Base-by-base conservation (phyloP, 257 asterid genomes). In the Misopates orontium region DNA sequence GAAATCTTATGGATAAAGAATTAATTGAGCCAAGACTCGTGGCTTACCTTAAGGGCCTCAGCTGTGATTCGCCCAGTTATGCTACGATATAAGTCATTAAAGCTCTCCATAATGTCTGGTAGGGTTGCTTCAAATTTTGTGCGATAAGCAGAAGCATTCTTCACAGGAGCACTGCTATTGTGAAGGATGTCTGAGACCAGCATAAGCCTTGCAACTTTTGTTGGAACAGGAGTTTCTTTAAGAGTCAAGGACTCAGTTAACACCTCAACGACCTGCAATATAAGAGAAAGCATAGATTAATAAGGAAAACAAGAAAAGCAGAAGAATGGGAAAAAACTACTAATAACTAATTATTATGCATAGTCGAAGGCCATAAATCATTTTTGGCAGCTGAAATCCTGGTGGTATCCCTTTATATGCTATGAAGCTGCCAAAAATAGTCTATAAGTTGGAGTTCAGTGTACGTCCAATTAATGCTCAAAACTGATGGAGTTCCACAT, bases 131-230 rank as follows among this genome's bases (percentile, higher is more conserved):
- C 98, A 23, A 91, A 91, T 82, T 84, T 91, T 60, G 96, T 88
- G 64, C 98, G 95, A 73, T 88, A 91, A 45, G 98, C 98, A 72
- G 98, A 91, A 52, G 98, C 98, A 67, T 91, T 91, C 75, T 89
- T 91, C 60, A 91, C 96, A 59, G 95, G 96, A 71, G 96, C 95
- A 63, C 96, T 91, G 82, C 98, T 91, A 68, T 91, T 91, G 78
- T 91, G 99, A 79, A 94, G 95, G 55, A 94, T 82, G 82, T 94
- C 99, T 20, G 99, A 94, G 60, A 90, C 96, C 63, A 94, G 96
- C 99, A 94, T 90, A 71, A 94, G 96, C 72, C 99, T 81, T 28
- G 99, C 97, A 83, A 94, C 96, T 84, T 94, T 94, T 60, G 99
- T 83, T 14, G 96, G 98, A 68, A 91, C 85, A 19, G 95, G 96